Evolutionary conservation across 495 filamentous ascomycete species (phyloP), one percentile per base, ranked within the genome.

Genomic region (Penicillium psychrofluorescens): DNA sequence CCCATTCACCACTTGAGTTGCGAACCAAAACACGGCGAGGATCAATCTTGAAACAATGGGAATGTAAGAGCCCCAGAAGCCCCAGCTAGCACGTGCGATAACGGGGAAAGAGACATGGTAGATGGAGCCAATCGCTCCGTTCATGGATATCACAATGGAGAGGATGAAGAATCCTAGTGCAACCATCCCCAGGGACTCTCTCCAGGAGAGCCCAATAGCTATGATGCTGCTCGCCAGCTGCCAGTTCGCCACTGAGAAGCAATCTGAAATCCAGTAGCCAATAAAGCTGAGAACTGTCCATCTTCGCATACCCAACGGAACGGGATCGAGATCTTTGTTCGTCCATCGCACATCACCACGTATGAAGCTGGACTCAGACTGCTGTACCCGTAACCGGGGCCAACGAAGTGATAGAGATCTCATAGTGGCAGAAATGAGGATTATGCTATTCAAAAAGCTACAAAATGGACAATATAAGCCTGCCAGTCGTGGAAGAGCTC

Each of bases 11-110:
- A 78, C 75, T 54, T 85, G 78, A 38, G 86, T 84, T 11, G 79
- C 80, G 16, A 85, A 79, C 83, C 84, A 86, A 62, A 86, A 85
- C 53, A 85, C 64, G 7, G 81, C 83, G 6, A 86, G 69, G 41
- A 86, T 77, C 0, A 75, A 68, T 11, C 84, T 73, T 0, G 79
- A 83, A 7, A 85, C 63, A 38, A 86, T 83, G 15, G 76, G 71
- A 50, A 87, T 74, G 52, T 85, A 85, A 4, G 75, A 75, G 37
- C 81, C 73, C 66, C 79, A 86, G 62, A 82, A 86, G 1, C 84
- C 84, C 65, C 81, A 88, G 46, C 70, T 70, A 8, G 81, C 79
- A 13, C 83, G 75, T 2, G 78, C 74, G 44, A 83, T 74, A 4
- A 86, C 80, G 9, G 83, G 79, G 61, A 86, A 88, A 4, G 80